These are phyloP conservation scores for Cercospora sp. DNA, from an alignment of 2,329 filamentous ascomycete species.

Conservation along the genomic window DNA sequence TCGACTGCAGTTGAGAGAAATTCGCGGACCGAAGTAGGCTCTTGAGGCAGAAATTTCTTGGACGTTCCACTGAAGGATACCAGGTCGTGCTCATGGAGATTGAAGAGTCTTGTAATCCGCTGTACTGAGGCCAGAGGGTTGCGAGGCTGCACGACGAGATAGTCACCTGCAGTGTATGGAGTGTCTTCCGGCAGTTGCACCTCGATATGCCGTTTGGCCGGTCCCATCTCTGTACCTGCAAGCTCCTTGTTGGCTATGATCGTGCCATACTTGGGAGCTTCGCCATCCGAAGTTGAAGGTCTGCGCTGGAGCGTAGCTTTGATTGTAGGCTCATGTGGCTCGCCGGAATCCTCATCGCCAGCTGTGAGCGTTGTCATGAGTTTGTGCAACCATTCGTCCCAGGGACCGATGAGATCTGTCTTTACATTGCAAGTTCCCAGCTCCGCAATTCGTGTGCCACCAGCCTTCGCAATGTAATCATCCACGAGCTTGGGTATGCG, in stretches of 20 bases:
- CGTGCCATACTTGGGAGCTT: conserved; percentile 42
- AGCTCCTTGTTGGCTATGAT: conserved; percentile 56
- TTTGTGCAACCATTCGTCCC: conserved; percentile 40
- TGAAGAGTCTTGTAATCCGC: conserved; percentile 63
- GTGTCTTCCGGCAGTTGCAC: conserved; percentile 46
- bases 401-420: conserved; percentile 44
- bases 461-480: conserved; percentile 35
- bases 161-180: conserved; percentile 63
- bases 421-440: conserved; percentile 42
- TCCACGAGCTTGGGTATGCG: conserved; percentile 44
- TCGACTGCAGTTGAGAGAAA: conserved; percentile 64
- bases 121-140: conserved; percentile 57
- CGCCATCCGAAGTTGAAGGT: conserved; percentile 2
- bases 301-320: conserved; percentile 7
- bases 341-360: neutral
- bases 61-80: conserved; percentile 20
- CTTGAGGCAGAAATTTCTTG: conserved; percentile 19
- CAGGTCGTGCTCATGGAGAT: conserved; percentile 64
- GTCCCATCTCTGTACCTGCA: conserved; percentile 51
- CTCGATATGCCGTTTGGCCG: conserved; percentile 57
- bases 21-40: conserved; percentile 1
- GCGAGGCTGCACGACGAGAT: conserved; percentile 43
- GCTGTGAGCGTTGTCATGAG: conserved; percentile 7
- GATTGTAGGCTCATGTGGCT: neutral
- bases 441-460: conserved; percentile 34